Evolutionary conservation across 2,329 filamentous ascomycete species (phyloP).

Genomic region (Colletotrichum spinosum): DNA sequence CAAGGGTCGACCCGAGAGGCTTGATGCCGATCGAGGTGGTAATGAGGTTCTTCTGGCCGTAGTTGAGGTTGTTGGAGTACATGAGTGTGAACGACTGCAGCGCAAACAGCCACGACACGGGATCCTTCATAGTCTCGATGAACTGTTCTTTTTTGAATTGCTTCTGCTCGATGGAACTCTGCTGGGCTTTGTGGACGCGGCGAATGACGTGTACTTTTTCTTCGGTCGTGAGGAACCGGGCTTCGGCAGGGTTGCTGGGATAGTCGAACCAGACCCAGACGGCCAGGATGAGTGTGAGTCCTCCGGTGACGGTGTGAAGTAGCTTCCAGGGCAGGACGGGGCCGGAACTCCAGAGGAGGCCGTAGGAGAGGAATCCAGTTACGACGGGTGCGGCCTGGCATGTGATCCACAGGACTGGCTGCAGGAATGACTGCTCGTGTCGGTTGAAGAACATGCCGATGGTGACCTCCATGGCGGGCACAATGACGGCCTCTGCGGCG

Average conservation of each 20-base stretch:
- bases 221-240: constrained; percentile 41
- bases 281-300: constrained; percentile 48
- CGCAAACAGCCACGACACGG: constrained; percentile 47
- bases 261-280: constrained; percentile 50
- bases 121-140: constrained; percentile 44
- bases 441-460: constrained; percentile 54
- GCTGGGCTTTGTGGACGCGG: constrained; percentile 46
- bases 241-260: constrained; percentile 37
- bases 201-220: constrained; percentile 40
- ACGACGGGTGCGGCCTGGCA: constrained; percentile 49
- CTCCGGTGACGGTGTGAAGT: constrained; percentile 53
- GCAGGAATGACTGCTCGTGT: constrained; percentile 47
- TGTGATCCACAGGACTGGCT: constrained; percentile 49
- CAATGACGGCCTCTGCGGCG: constrained; percentile 49
- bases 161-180: constrained; percentile 52
- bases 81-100: constrained; percentile 48
- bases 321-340: constrained; percentile 51
- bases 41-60: constrained; percentile 53
- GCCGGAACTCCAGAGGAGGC: constrained; percentile 50
- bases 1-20: constrained; percentile 52
- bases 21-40: constrained; percentile 49
- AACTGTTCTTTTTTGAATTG: constrained; percentile 48
- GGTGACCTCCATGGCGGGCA: constrained; percentile 55
- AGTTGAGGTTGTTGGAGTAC: constrained; percentile 53
- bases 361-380: constrained; percentile 54